Evolutionary conservation across 148 eudicot genomes (phyloP).

Genomic region (Vaccinium vitisidaea): DNA sequence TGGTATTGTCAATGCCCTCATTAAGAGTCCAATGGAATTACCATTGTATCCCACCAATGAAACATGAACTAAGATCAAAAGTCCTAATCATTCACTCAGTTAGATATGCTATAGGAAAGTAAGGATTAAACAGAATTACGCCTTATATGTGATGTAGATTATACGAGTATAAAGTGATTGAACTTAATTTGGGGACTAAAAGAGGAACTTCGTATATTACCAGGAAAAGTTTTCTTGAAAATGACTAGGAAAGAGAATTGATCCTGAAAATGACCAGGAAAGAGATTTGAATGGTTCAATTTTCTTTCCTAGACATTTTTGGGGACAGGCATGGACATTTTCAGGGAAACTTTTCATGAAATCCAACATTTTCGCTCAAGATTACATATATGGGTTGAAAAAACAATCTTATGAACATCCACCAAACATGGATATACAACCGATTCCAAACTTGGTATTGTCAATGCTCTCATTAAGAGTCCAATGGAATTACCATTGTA

Average conservation of each 20-base stretch:
- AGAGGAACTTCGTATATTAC: slow-evolving; percentile 22
- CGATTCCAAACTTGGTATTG: background rate
- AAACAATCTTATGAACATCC: background rate
- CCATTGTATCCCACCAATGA: background rate
- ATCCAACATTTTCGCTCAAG: too few relatives aligned
- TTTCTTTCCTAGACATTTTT: too few relatives aligned
- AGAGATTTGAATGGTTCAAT: too few relatives aligned
- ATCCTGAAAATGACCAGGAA: too few relatives aligned
- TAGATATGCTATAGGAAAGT: background rate
- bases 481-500: background rate
- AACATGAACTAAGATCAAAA: background rate
- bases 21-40: background rate
- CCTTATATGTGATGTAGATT: background rate
- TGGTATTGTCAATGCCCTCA: background rate
- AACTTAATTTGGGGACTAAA: background rate
- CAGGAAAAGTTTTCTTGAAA: slow-evolving; percentile 5
- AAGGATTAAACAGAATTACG: background rate
- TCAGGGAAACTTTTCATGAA: too few relatives aligned
- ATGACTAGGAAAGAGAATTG: too few relatives aligned
- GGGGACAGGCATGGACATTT: too few relatives aligned
- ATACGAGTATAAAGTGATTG: background rate
- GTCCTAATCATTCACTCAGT: background rate
- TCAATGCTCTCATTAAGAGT: background rate
- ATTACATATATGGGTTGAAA: background rate
- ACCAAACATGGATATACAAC: background rate